Evolutionary conservation across 2,329 filamentous ascomycete genomes (phyloP).

Genomic region (Leptographium wingfieldii): DNA sequence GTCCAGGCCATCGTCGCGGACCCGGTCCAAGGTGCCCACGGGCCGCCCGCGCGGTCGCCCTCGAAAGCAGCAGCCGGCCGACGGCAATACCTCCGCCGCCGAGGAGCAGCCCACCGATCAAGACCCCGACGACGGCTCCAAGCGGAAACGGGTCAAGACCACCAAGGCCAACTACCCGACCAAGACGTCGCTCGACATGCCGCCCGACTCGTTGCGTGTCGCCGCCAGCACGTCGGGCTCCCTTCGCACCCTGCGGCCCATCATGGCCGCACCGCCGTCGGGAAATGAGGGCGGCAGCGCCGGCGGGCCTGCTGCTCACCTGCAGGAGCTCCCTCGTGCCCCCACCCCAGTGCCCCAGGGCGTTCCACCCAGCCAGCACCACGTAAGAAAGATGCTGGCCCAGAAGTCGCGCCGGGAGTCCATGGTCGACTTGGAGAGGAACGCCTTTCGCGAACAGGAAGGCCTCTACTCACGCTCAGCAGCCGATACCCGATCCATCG

Average conservation of each 20-base stretch:
- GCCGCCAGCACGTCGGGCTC: conserved; percentile 83
- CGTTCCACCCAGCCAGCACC: conserved; percentile 18
- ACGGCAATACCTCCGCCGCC: conserved; percentile 62
- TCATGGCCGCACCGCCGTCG: conserved; percentile 32
- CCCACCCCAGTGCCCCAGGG: conserved; percentile 60
- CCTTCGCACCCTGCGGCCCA: conserved; percentile 69
- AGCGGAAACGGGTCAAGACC: conserved; percentile 69
- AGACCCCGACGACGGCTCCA: conserved; percentile 43
- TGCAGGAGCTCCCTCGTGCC: conserved; percentile 62
- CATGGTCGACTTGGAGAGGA: conserved; percentile 20
- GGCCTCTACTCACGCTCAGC: conserved; percentile 16
- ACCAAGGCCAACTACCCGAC: conserved; percentile 48
- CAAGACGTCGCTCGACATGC: conserved; percentile 53
- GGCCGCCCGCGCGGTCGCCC: conserved; percentile 44
- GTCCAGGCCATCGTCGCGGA: conserved; percentile 48
- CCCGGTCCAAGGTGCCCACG: conserved; percentile 32
- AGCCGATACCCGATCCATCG: no score
- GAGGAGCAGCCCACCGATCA: conserved; percentile 42
- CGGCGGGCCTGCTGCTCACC: conserved; percentile 32
- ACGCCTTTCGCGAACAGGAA: conserved; percentile 14
- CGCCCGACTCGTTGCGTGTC: conserved; percentile 72
- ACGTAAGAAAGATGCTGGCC: conserved; percentile 19
- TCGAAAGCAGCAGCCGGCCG: conserved; percentile 35
- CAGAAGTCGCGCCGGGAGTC: conserved; percentile 49
- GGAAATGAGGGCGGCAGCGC: conserved; percentile 20